Base-by-base conservation (phyloP, 345 rosid species). In the Mallotus nudiflorus region DNA sequence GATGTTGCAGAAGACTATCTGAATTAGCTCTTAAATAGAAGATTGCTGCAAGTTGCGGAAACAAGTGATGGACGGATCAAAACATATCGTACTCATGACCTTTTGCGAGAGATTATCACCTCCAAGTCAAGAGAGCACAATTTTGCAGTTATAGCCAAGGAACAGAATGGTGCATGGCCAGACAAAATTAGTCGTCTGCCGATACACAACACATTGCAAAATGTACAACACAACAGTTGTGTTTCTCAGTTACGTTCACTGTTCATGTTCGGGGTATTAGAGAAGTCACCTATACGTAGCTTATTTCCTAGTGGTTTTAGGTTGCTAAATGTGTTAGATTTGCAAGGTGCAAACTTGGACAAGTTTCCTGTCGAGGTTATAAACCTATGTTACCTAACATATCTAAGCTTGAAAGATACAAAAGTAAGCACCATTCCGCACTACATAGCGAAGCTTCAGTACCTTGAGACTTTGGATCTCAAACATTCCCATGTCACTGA, bases 381-480 rank as follows among this genome's bases (percentile, higher is more conserved):
- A 0, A 53, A 77, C 14, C 45, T 55, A 29, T 57, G 20, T 25
- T 49, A 51, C 27, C 35, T 77, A 4, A 68, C 6, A 52, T 72
- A 67, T 33, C 67, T 77, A 7, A 77, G 69, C 60, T 61, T 40
- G 52, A 72, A 67, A 29, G 14, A 33, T 12, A 72, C 80, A 33
- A 57, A 62, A 60, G 57, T 72, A 4, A 65, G 49, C 22, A 28
- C 0, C 1, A 33, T 77, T 42, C 74, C 81, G 40, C 6, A 62
- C 13, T 68, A 9, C 7, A 77, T 77, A 19, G 76, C 73, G 40
- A 63, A 68, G 62, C 81, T 77, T 68, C 81, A 72, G 16, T 56
- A 42, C 56, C 62, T 77, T 0, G 77, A 77, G 77, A 77, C 74
- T 12, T 66, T 77, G 22, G 77, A 72, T 68, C 81, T 77, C 16